Evolutionary conservation across 371 early-diverging fungal species (phyloP), one percentile per base, ranked within the genome.

Genomic region (Circinella minor): DNA sequence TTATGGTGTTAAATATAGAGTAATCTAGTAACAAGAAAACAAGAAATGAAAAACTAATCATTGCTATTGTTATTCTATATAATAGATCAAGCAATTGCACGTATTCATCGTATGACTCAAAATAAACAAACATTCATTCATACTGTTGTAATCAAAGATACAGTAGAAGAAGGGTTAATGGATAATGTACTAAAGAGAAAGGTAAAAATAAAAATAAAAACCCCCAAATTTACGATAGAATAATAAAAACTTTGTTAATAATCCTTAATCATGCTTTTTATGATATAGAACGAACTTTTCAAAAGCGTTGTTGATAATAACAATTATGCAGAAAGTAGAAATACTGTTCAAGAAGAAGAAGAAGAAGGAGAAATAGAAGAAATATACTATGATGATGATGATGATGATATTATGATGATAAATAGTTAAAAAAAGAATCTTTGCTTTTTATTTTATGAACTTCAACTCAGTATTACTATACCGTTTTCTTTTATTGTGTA

Each of bases 51-150:
- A 27, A 27, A 27, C 27, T 27, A 27, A 27, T 27, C 27, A 27
- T 27, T 27, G 27, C 27, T 27, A 27, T 27, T n/a, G 11, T 55
- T 55, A 7, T 17, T 15, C 7, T 15, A 14, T n/a, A 10, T n/a
- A 8, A 36, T 61, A 75, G 76, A 82, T 37, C 82, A 82, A 71
- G 82, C 80, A 5, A 67, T 82, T 60, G 65, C 82, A n/a, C 70
- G 82, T 34, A 82, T 82, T 66, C 82, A 82, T 65, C 64, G 82
- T 57, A 82, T 82, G 82, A 82, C 74, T 8, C 82, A 82, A 55
- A 36, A 61, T 13, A 82, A 80, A 54, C 80, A 82, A 63, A 80
- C 80, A 0, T 80, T 72, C 65, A 73, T 80, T 14, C 76, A 82
- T 67, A 82, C 79, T 0, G 79, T 82, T 0, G 71, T 82, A 1